A percentile compares a stretch with the other conserved stretches of the same genome.
phyloP scores from a whole-genome alignment of 768 basidiomycete species.

The Tephrocybe sp. region DNA sequence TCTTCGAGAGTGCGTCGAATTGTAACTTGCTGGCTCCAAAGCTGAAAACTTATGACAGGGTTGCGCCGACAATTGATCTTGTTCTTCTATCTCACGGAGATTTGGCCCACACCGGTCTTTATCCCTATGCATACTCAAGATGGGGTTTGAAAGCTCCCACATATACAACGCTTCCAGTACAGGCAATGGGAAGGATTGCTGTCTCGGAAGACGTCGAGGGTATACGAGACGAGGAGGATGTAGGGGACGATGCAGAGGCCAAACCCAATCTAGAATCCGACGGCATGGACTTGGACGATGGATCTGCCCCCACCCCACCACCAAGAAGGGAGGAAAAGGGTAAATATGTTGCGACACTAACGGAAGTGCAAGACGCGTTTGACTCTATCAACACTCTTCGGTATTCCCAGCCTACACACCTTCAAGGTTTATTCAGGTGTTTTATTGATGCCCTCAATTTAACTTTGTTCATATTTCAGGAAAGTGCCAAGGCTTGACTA shows the following conservation, averaged over 20 bases:
- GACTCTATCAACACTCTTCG: constrained; percentile 88
- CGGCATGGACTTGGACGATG: constrained; percentile 25
- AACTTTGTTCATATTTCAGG: constrained; percentile 43
- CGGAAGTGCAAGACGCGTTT: constrained; percentile 92
- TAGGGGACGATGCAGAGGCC: constrained; percentile 42
- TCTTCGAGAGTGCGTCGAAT: constrained; percentile 62
- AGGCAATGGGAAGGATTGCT: constrained; percentile 93
- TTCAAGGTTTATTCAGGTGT: constrained; percentile 68
- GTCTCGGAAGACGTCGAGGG: constrained; percentile 87
- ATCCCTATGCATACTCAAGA: constrained; percentile 85
- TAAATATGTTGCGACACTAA: constrained; percentile 73
- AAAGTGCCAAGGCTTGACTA: constrained; percentile 89
- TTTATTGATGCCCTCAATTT: not conserved
- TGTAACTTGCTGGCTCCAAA: not conserved
- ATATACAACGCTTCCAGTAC: constrained; percentile 93
- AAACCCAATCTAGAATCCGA: constrained; percentile 25
- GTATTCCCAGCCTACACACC: constrained; percentile 93
- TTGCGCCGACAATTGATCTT: constrained; percentile 81
- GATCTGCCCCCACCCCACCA: constrained; percentile 23
- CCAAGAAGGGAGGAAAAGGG: constrained; percentile 35
- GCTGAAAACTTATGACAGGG: constrained; percentile 40
- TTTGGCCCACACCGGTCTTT: constrained; percentile 85
- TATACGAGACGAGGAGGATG: constrained; percentile 72
- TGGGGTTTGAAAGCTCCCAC: constrained; percentile 90
- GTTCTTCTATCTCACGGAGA: constrained; percentile 95